Percentiles rank a stretch among this genome's conserved stretches.
phyloP scores from a whole-genome alignment of 2,329 filamentous ascomycete genomes.

The Sclerotinia subarctica region DNA sequence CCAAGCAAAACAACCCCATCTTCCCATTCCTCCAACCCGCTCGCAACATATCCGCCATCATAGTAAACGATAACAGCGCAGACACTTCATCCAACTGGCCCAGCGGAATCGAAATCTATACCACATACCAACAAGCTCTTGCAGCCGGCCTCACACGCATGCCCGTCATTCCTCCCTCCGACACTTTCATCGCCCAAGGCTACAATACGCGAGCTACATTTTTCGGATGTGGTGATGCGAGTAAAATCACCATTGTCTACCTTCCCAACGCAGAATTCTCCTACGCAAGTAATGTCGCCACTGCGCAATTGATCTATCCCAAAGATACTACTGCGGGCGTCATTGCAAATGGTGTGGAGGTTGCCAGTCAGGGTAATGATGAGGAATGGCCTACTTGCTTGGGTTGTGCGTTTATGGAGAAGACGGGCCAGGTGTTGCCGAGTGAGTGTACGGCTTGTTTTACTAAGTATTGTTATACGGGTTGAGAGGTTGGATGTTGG shows the following conservation, averaged over 20 bases:
- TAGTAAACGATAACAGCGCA: slow-evolving; percentile 46
- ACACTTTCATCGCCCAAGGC: slow-evolving; percentile 38
- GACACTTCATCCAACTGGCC: slow-evolving; percentile 43
- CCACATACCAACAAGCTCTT: slow-evolving; percentile 30
- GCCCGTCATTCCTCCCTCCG: slow-evolving; percentile 44
- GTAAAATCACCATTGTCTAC: slow-evolving; percentile 32
- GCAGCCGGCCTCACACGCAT: slow-evolving; percentile 39
- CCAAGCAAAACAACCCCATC: slow-evolving; percentile 46
- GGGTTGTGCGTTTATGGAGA: slow-evolving; percentile 43
- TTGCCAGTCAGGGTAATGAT: slow-evolving; percentile 40
- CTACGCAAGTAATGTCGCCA: slow-evolving; percentile 37
- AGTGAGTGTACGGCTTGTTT: slow-evolving; percentile 42
- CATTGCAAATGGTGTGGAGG: slow-evolving; percentile 42
- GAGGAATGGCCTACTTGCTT: slow-evolving; percentile 42
- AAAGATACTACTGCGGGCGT: slow-evolving; percentile 40
- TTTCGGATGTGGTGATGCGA: slow-evolving; percentile 44
- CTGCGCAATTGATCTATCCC: slow-evolving; percentile 40
- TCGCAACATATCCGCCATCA: slow-evolving; percentile 42
- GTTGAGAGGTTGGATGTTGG: not conserved
- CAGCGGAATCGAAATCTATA: slow-evolving; percentile 44
- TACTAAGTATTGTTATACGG: slow-evolving; percentile 41
- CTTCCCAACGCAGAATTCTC: slow-evolving; percentile 45
- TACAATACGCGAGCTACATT: slow-evolving; percentile 38
- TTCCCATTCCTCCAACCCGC: slow-evolving; percentile 46
- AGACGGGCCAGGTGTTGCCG: slow-evolving; percentile 38